These are phyloP conservation scores for Metschnikowia vanudenii DNA, from an alignment of 805 yeast species.

Conservation along the genomic window DNA sequence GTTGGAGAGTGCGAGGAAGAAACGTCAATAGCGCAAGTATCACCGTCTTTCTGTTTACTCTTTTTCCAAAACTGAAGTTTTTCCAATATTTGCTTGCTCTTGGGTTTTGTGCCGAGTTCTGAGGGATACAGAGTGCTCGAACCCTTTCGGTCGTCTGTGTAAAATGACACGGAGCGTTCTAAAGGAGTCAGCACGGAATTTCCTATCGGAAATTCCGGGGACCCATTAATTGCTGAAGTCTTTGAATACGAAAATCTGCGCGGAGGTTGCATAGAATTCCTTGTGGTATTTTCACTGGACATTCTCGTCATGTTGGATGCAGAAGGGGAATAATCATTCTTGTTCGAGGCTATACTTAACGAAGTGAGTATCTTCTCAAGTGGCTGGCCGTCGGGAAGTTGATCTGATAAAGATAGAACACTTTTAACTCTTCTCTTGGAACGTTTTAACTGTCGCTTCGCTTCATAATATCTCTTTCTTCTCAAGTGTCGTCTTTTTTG, in stretches of 20 bases:
- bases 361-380: slow-evolving; percentile 38
- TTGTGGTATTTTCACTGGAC: slow-evolving; percentile 6
- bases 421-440: slow-evolving; percentile 37
- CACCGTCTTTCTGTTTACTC: slow-evolving; percentile 14
- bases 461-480: slow-evolving; percentile 33
- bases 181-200: slow-evolving; percentile 8
- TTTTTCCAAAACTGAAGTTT: slow-evolving; percentile 42
- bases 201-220: neutral
- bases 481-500: slow-evolving; percentile 33
- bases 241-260: slow-evolving; percentile 2
- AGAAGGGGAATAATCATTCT: slow-evolving; percentile 13
- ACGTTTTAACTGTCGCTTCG: slow-evolving; percentile 29
- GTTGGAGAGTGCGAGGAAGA: slow-evolving; percentile 3
- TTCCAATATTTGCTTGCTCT: slow-evolving; percentile 28
- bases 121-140: slow-evolving; percentile 1
- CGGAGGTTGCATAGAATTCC: neutral
- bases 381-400: slow-evolving; percentile 29
- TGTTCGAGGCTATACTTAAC: slow-evolving; percentile 33
- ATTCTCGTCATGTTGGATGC: slow-evolving; percentile 7
- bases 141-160: slow-evolving; percentile 20
- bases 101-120: slow-evolving; percentile 16
- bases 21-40: neutral
- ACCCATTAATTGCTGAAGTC: neutral
- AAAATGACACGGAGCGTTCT: slow-evolving; percentile 25
- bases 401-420: slow-evolving; percentile 36